Percentiles rank a stretch among this genome's conserved stretches.
Conservation (phyloP, 2,329 filamentous ascomycete genomes). For the Pseudogymnoascus sp. region DNA sequence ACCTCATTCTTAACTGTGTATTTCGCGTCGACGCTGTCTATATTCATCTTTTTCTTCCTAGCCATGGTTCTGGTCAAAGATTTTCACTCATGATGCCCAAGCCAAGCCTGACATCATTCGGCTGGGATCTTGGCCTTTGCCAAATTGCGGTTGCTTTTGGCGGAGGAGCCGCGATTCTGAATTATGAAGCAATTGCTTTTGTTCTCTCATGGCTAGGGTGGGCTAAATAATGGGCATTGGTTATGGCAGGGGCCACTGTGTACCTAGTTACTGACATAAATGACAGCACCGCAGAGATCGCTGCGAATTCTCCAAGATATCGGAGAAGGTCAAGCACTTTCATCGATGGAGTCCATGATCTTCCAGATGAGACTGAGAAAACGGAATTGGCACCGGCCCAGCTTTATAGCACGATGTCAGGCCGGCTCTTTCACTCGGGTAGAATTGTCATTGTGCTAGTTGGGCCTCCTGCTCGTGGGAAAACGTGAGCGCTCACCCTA, state of each 20-base stretch:
- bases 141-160: neutral
- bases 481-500: slow-evolving; percentile 61
- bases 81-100: neutral
- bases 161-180: neutral
- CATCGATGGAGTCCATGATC: slow-evolving; percentile 94
- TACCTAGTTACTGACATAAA: neutral
- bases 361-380: slow-evolving; percentile 59
- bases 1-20: neutral
- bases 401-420: slow-evolving; percentile 96
- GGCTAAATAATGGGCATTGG: neutral
- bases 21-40: neutral
- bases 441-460: slow-evolving; percentile 97
- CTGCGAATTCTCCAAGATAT: slow-evolving; percentile 82
- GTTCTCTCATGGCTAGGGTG: neutral
- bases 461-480: slow-evolving; percentile 86
- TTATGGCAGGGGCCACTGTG: neutral
- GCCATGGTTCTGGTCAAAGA: neutral
- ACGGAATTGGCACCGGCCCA: slow-evolving; percentile 85
- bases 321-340: slow-evolving; percentile 91
- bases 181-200: neutral
- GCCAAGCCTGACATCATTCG: neutral
- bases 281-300: slow-evolving; percentile 76
- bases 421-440: slow-evolving; percentile 91
- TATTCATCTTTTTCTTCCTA: neutral
- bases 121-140: slow-evolving; percentile 1